Percentiles rank a stretch among this genome's conserved stretches.
phyloP scores from a whole-genome alignment of 225 moss, liverwort and hornwort genomes.

The Bryum argenteum region DNA sequence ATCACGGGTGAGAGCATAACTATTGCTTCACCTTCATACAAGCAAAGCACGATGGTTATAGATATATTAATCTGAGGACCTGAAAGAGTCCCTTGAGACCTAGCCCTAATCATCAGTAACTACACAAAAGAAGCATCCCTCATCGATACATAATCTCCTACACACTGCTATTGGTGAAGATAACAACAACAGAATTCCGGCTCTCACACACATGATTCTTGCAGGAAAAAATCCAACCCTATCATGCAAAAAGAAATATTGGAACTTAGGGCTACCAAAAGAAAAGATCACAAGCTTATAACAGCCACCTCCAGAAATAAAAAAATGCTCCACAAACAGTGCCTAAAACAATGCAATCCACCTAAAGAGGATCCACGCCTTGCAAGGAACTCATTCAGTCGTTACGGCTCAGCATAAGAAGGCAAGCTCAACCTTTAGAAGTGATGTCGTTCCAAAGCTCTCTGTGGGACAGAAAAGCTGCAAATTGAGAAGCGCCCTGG shows the following conservation, averaged over 20 bases:
- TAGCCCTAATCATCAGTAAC: constrained; percentile 38
- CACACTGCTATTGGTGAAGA: background rate
- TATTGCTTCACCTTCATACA: background rate
- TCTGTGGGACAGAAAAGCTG: background rate
- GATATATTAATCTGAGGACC: background rate
- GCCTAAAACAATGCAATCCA: background rate
- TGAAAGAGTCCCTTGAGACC: background rate
- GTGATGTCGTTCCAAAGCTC: constrained; percentile 19
- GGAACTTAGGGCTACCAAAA: constrained; percentile 26
- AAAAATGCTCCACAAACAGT: constrained; percentile 9
- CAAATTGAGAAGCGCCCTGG: background rate
- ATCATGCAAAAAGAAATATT: background rate
- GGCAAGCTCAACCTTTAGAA: constrained; percentile 4
- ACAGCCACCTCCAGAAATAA: constrained; percentile 15
- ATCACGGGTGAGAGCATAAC: background rate
- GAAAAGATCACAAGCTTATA: constrained; percentile 27
- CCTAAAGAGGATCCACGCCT: background rate
- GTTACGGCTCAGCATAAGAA: background rate
- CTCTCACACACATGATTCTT: constrained; percentile 1
- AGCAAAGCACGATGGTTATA: background rate
- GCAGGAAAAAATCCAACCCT: background rate
- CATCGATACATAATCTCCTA: background rate
- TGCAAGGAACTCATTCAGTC: background rate
- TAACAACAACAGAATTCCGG: background rate
- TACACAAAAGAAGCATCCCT: background rate